phyloP scores from a whole-genome alignment of 2,329 filamentous ascomycete species.

The Colletotrichum sp. region DNA sequence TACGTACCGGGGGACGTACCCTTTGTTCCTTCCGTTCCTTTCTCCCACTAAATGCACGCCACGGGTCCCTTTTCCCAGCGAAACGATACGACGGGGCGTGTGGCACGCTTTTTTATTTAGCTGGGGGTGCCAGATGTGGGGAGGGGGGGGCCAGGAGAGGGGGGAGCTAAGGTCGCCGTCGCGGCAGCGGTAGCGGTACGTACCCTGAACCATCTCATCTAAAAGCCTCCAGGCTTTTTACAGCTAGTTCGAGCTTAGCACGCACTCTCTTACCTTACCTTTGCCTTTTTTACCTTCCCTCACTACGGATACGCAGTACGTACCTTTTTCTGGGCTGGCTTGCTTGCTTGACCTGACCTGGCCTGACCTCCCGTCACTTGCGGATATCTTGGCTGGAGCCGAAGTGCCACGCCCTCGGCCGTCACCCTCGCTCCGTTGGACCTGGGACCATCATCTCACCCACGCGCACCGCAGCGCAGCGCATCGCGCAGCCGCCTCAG shows the following conservation, averaged over 20 bases:
- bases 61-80: constrained; percentile 8
- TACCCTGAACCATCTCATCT: constrained; percentile 15
- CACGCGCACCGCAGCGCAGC: background rate
- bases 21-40: constrained; percentile 17
- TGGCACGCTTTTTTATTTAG: constrained; percentile 14
- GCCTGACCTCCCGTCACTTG: background rate
- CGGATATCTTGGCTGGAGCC: background rate
- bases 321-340: background rate
- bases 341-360: background rate
- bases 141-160: background rate
- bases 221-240: background rate
- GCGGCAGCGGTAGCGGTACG: constrained; percentile 1
- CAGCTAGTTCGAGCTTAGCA: background rate
- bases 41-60: background rate
- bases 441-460: background rate
- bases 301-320: background rate
- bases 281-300: background rate
- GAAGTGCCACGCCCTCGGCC: background rate
- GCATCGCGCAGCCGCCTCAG: background rate
- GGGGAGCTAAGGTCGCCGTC: background rate
- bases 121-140: constrained; percentile 5
- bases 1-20: constrained; percentile 8
- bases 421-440: background rate
- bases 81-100: constrained; percentile 16
- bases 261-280: background rate